Conservation (phyloP, 148 eudicot species). For the Persicaria tinctoria region DNA sequence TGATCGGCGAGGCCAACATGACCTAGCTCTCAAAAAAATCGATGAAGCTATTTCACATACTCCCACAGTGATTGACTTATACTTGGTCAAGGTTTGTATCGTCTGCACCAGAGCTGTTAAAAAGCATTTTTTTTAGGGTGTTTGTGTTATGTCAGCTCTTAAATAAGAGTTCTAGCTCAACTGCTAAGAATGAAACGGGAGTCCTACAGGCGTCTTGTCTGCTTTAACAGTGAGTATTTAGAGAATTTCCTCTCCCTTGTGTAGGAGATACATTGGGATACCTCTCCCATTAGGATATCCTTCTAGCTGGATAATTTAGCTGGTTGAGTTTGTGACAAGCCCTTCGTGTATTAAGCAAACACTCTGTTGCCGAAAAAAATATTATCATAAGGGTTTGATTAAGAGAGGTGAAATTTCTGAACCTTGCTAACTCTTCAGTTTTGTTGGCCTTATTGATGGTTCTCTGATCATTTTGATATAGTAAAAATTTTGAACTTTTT, state of each 20-base stretch:
- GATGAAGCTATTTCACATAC: slow-evolving; percentile 92
- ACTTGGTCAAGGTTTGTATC: slow-evolving; percentile 77
- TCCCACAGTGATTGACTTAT: slow-evolving; percentile 92
- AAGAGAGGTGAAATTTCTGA: not conserved
- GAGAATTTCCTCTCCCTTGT: not conserved
- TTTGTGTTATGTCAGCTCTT: not conserved
- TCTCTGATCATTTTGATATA: not conserved
- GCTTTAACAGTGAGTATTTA: not conserved
- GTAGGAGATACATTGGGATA: not conserved
- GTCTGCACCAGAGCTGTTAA: not conserved
- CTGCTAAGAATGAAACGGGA: not conserved
- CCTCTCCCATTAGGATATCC: not conserved
- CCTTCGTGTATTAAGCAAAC: too few relatives aligned
- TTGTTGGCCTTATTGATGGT: not conserved
- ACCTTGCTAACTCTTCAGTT: not conserved
- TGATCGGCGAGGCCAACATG: slow-evolving; percentile 72
- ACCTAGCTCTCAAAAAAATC: slow-evolving; percentile 64
- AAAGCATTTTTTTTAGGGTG: not conserved
- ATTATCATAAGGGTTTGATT: not conserved
- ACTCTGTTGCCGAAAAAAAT: not conserved
- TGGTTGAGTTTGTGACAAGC: too few relatives aligned
- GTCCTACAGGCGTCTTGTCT: not conserved
- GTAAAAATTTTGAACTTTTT: not conserved
- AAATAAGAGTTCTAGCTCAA: not conserved
- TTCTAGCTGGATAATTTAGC: not conserved